Base-by-base conservation (phyloP, 2,329 filamentous ascomycete species). In the Reticulascus tulasneorum region DNA sequence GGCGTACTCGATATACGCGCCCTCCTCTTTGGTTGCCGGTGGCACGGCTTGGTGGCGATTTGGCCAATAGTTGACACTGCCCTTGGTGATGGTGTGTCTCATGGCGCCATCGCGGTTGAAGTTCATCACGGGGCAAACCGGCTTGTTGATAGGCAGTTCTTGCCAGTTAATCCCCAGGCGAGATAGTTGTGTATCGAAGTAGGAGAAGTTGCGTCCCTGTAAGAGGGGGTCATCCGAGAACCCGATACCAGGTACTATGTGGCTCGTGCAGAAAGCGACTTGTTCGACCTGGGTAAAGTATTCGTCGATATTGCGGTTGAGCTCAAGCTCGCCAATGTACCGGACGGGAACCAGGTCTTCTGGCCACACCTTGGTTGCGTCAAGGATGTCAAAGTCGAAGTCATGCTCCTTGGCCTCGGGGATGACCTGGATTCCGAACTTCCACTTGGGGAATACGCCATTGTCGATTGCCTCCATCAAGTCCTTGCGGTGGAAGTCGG, bases 351-450 rank as follows among this genome's bases (percentile, higher is more conserved):
- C 67, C 0, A 80, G 61, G 10, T 91, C 83, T 53, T 93, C 84
- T 0, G 86, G 87, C 86, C 86, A 93, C 18, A 91, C 60, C 64
- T 94, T 93, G 23, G 87, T 94, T 1, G 86, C 82, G 47, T 94
- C 87, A 2, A 94, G 74, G 20, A 91, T 82, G 50, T 93, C 87
- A 42, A 93, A 91, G 7, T 91, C 86, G 42, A 91, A 94, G 12
- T 86, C 77, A 44, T 91, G 70, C 54, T 86, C 77, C 31, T 80
- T 73, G 8, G 71, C 71, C 46, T 91, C 86, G 0, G 82, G 75
- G 16, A 93, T 75, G 4, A 81, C 70, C 52, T 94, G 87, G n/a
- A 94, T 80, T 27, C 84, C 85, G 40, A 93, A 86, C 52, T 84
- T 83, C 85, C 85, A 93, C 51, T 79, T 84, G 8, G 86, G 85